Evolutionary conservation across 2,329 filamentous ascomycete species (phyloP).

Genomic region (Ophiocordyceps sinensis): DNA sequence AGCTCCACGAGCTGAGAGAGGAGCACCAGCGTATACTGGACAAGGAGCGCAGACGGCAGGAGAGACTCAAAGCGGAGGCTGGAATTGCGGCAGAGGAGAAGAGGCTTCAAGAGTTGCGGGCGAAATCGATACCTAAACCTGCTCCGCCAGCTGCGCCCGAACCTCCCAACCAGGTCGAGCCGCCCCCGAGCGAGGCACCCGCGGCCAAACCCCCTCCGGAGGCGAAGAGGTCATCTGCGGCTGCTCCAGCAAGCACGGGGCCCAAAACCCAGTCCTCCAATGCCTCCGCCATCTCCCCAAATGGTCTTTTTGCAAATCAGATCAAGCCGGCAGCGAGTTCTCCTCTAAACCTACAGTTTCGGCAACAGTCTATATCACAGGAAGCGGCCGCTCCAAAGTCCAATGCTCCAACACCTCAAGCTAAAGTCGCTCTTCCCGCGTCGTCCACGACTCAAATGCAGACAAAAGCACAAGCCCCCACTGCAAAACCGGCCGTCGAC

Average conservation of each 20-base stretch:
- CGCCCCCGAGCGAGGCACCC: slow-evolving; percentile 3
- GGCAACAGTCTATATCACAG: background rate
- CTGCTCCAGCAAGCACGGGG: background rate
- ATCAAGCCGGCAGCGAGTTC: slow-evolving; percentile 7
- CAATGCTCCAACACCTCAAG: background rate
- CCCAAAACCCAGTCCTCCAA: background rate
- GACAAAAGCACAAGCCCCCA: background rate
- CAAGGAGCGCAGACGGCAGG: slow-evolving; percentile 30
- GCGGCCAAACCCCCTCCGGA: slow-evolving; percentile 2
- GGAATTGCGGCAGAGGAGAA: slow-evolving; percentile 31
- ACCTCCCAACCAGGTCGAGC: slow-evolving; percentile 10
- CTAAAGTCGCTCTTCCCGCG: background rate
- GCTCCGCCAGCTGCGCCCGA: slow-evolving; percentile 13
- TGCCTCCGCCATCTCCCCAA: background rate
- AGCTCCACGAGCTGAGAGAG: slow-evolving; percentile 31
- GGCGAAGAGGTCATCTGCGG: slow-evolving; percentile 4
- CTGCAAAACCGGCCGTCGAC: slow-evolving; percentile 15
- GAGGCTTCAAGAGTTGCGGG: slow-evolving; percentile 30
- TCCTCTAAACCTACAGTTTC: background rate
- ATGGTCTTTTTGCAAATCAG: slow-evolving; percentile 9
- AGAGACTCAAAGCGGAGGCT: slow-evolving; percentile 29
- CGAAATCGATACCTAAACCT: slow-evolving; percentile 28
- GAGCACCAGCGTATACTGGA: slow-evolving; percentile 27
- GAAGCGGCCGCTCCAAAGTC: background rate
- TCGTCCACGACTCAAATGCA: background rate